Conservation (phyloP, 768 basidiomycete genomes). For the Russula virescens region DNA sequence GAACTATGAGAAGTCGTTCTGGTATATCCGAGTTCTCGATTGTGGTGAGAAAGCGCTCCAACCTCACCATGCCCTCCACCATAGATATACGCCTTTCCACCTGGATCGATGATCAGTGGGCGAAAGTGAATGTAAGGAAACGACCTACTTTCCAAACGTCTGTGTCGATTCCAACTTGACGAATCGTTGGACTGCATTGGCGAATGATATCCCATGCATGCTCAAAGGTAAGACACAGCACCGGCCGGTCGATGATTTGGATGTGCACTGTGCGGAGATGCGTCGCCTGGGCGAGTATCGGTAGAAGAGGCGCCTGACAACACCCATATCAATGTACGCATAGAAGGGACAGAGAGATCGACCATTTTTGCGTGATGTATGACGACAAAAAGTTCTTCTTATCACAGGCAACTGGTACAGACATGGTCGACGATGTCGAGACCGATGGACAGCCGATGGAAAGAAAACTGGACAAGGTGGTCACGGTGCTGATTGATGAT, state of each 20-base stretch:
- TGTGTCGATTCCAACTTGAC: constrained; percentile 62
- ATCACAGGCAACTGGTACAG: constrained; percentile 45
- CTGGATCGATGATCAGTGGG: not conserved
- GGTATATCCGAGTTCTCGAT: constrained; percentile 6
- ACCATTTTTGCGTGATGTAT: constrained; percentile 46
- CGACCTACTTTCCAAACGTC: constrained; percentile 61
- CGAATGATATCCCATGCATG: constrained; percentile 38
- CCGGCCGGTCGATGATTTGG: constrained; percentile 36
- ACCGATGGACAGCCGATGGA: constrained; percentile 57
- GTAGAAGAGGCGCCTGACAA: constrained; percentile 37
- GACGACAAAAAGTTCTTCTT: constrained; percentile 63
- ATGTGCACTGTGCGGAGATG: constrained; percentile 56
- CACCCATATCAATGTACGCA: not conserved
- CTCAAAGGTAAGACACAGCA: constrained; percentile 13
- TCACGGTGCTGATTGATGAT: constrained; percentile 47
- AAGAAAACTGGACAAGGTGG: constrained; percentile 51
- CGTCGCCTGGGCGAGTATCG: constrained; percentile 40
- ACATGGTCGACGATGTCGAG: constrained; percentile 46
- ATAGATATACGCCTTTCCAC: constrained; percentile 8
- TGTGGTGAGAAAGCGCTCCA: constrained; percentile 1
- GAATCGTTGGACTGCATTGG: constrained; percentile 46
- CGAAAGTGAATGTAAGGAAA: not conserved
- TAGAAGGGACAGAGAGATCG: constrained; percentile 17
- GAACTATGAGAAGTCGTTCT: constrained; percentile 12
- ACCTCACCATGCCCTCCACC: not conserved